Evolutionary conservation across 176 grass and related monocot genomes (phyloP).

Genomic region (Stipa capillata): DNA sequence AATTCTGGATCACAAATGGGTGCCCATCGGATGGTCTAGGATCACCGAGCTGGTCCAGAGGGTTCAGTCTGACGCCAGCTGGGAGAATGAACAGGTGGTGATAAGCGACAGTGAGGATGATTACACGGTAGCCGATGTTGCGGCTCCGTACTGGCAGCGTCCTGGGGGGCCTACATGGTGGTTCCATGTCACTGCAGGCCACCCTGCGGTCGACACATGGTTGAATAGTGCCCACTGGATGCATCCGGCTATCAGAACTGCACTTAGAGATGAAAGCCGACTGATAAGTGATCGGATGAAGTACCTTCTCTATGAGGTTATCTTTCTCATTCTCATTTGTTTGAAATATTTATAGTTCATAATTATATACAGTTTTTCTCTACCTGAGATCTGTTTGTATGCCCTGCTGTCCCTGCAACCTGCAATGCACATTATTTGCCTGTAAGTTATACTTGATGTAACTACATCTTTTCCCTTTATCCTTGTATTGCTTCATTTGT

Average conservation of each 20-base stretch:
- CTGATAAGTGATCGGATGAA: constrained; percentile 91
- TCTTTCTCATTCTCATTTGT: not conserved
- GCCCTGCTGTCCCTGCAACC: not conserved
- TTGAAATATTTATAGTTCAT: not conserved
- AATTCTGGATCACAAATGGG: constrained; percentile 63
- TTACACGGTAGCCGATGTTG: constrained; percentile 84
- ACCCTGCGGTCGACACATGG: constrained; percentile 49
- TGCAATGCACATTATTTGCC: not conserved
- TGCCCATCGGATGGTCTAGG: constrained; percentile 87
- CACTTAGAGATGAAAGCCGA: constrained; percentile 66
- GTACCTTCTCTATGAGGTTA: constrained; percentile 82
- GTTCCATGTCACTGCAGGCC: constrained; percentile 67
- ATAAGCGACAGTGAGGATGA: constrained; percentile 68
- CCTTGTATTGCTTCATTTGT: not conserved
- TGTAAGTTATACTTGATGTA: not conserved
- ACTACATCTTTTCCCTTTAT: not conserved
- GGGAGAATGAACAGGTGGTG: constrained; percentile 54
- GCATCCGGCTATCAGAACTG: constrained; percentile 78
- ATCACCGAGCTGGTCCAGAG: constrained; percentile 65
- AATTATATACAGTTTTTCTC: not conserved
- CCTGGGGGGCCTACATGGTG: constrained; percentile 85
- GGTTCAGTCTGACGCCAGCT: constrained; percentile 74
- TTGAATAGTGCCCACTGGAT: constrained; percentile 69
- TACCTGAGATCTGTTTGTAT: not conserved
- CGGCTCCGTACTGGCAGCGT: constrained; percentile 72